Conservation (phyloP, 257 asterid genomes). For the Scutellaria barbata region DNA sequence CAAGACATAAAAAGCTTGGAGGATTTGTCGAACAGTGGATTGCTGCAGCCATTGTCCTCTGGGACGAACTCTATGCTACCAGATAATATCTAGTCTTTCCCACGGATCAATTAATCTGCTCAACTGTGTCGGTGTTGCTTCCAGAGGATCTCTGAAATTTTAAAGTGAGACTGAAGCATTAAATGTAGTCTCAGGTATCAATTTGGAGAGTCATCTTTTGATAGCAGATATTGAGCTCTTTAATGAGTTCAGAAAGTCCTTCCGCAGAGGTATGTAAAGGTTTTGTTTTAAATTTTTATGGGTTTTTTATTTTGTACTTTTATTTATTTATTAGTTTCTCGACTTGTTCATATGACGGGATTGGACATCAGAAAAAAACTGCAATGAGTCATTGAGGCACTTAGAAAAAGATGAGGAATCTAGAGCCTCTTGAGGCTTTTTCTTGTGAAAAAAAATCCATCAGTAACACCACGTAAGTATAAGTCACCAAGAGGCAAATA, state of each 20-base stretch:
- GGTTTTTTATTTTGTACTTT: too few relatives aligned
- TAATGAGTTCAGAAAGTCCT: not conserved
- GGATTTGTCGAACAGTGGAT: slow-evolving; percentile 48
- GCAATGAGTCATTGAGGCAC: too few relatives aligned
- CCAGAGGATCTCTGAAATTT: slow-evolving; percentile 8
- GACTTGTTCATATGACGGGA: too few relatives aligned
- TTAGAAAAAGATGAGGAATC: too few relatives aligned
- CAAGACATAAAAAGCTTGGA: slow-evolving; percentile 52
- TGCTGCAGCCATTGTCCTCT: slow-evolving; percentile 49
- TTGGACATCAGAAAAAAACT: too few relatives aligned
- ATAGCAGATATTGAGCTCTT: not conserved
- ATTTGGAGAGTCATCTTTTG: slow-evolving; percentile 3
- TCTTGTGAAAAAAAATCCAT: too few relatives aligned
- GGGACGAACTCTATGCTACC: slow-evolving; percentile 30
- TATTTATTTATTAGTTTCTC: too few relatives aligned
- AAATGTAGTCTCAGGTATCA: slow-evolving; percentile 7
- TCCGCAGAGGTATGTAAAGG: not conserved
- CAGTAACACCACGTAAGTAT: not conserved
- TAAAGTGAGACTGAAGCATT: not conserved
- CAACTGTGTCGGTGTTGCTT: slow-evolving; percentile 8
- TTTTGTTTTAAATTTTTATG: too few relatives aligned
- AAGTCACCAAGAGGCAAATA: too few relatives aligned
- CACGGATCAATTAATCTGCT: slow-evolving; percentile 29
- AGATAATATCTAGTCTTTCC: slow-evolving; percentile 35
- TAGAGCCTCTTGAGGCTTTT: too few relatives aligned